A percentile compares a stretch with the other conserved stretches of the same genome.
These are phyloP conservation scores for Sporobolomyces pararoseus DNA, from an alignment of 768 basidiomycete genomes.

Conservation along the genomic window DNA sequence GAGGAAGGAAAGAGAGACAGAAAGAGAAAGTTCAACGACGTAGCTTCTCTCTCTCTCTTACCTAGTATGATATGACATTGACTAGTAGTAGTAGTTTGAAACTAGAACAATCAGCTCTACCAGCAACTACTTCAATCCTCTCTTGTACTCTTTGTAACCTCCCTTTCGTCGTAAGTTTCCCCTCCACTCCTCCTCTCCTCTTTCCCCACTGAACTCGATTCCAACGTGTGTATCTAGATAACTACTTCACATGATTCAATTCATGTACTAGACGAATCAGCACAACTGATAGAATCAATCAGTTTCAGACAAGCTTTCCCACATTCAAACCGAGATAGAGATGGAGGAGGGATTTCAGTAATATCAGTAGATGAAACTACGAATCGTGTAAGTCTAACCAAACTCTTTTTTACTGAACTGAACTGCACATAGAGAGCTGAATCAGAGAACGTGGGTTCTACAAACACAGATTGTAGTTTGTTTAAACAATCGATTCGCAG, in stretches of 20 bases:
- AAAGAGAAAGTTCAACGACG: not conserved
- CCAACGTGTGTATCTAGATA: not conserved
- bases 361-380: not conserved
- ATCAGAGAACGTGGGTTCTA: not conserved
- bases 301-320: slow-evolving; percentile 5
- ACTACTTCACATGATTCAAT: not conserved
- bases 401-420: not conserved
- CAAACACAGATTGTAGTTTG: slow-evolving; percentile 9
- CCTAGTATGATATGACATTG: not conserved
- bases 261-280: not conserved
- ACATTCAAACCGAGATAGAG: not conserved
- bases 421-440: not conserved
- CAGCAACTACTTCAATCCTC: too few relatives aligned
- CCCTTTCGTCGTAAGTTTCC: not conserved
- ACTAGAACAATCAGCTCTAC: not conserved
- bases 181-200: not conserved
- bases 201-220: not conserved
- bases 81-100: not conserved
- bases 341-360: not conserved
- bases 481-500: not conserved
- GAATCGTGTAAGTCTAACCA: not conserved
- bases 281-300: not conserved
- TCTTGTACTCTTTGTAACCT: too few relatives aligned
- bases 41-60: not conserved
- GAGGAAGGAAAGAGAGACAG: not conserved